These are phyloP conservation scores for Fusarium sp. DNA, from an alignment of 2,329 filamentous ascomycete species.

Conservation along the genomic window DNA sequence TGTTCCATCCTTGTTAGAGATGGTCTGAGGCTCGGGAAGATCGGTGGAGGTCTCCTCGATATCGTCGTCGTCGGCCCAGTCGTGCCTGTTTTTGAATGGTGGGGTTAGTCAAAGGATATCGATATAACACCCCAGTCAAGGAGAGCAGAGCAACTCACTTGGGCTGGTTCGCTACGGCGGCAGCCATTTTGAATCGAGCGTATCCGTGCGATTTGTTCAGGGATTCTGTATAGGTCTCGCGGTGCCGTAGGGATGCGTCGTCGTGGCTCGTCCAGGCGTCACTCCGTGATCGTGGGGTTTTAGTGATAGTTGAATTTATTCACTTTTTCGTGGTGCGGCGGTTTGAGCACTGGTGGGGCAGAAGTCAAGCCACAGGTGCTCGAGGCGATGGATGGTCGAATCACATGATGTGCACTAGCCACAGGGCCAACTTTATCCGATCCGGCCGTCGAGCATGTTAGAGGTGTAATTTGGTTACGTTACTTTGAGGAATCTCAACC, in stretches of 20 bases:
- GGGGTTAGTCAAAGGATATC: constrained; percentile 49
- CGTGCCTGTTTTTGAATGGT: constrained; percentile 60
- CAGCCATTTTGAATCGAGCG: constrained; percentile 50
- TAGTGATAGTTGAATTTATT: constrained; percentile 50
- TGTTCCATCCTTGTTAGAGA: constrained; percentile 97
- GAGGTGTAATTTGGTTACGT: neutral
- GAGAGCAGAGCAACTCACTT: constrained; percentile 47
- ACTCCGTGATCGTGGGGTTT: constrained; percentile 52
- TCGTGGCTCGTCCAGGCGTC: constrained; percentile 36
- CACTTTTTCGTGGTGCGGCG: constrained; percentile 55
- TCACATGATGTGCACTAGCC: constrained; percentile 45
- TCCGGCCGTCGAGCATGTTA: neutral
- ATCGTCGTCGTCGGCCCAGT: constrained; percentile 98
- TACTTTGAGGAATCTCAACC: neutral
- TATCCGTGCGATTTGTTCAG: constrained; percentile 24
- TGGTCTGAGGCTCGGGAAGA: constrained; percentile 87
- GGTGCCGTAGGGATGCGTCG: constrained; percentile 37
- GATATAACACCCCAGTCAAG: constrained; percentile 27
- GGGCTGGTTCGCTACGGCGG: constrained; percentile 52
- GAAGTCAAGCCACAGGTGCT: constrained; percentile 42
- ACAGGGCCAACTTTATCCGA: constrained; percentile 31
- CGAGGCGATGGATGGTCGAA: neutral
- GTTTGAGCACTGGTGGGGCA: constrained; percentile 48
- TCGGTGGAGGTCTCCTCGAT: constrained; percentile 75
- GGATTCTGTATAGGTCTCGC: constrained; percentile 14